Conservation (phyloP, 2,329 filamentous ascomycete genomes). For the Fusarium papillatum region DNA sequence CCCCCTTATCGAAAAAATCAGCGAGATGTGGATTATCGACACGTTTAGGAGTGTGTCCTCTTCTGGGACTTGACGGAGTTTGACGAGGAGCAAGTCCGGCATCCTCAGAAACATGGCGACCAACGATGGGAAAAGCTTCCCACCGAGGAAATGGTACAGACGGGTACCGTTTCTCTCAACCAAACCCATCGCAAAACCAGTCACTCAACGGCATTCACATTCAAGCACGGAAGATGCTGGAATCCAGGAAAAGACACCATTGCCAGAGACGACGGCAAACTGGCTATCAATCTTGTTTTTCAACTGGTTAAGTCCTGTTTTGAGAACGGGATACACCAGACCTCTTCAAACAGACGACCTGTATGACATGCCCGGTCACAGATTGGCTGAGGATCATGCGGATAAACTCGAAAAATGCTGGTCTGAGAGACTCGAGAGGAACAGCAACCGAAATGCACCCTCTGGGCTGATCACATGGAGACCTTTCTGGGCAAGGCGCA, state of each 20-base stretch:
- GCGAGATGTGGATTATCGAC: neutral
- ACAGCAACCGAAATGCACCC: neutral
- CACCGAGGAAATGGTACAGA: constrained; percentile 48
- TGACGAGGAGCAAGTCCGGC: neutral
- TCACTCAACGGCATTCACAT: constrained; percentile 11
- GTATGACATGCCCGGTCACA: constrained; percentile 24
- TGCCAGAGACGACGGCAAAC: constrained; percentile 17
- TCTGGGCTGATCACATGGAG: constrained; percentile 5
- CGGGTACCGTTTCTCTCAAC: constrained; percentile 46
- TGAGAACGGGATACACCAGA: constrained; percentile 24
- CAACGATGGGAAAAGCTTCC: constrained; percentile 41
- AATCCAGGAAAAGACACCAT: neutral
- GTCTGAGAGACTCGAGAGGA: constrained; percentile 4
- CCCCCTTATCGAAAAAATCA: neutral
- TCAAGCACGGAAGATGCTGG: neutral
- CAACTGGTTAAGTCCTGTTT: constrained; percentile 15
- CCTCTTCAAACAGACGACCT: constrained; percentile 25
- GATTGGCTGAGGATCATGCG: constrained; percentile 24
- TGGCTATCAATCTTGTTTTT: constrained; percentile 28
- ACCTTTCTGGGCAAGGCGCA: constrained; percentile 45
- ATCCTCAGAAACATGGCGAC: constrained; percentile 34
- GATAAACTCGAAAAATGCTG: constrained; percentile 27
- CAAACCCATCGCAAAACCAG: constrained; percentile 38
- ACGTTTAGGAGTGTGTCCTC: neutral
- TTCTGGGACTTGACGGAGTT: neutral